These are phyloP conservation scores for Cyclotella atomus DNA, from an alignment of 108 stramenopile species.

Conservation along the genomic window DNA sequence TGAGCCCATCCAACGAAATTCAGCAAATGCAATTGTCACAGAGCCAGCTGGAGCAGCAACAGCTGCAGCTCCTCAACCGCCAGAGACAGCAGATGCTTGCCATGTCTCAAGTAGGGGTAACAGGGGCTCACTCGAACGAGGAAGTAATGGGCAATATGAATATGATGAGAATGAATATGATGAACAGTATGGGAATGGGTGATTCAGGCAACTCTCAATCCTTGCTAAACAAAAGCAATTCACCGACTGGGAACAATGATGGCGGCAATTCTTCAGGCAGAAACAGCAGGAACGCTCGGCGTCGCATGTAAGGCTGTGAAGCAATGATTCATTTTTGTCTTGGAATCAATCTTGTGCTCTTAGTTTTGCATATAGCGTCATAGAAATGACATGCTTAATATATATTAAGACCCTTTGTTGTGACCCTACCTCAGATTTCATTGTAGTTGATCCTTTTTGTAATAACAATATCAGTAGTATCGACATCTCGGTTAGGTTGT, in stretches of 20 bases:
- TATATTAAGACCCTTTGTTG: too few species aligned
- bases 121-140: neutral
- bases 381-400: too few species aligned
- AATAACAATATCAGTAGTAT: too few species aligned
- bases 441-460: too few species aligned
- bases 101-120: neutral
- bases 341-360: too few species aligned
- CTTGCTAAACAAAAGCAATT: neutral
- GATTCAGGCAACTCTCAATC: neutral
- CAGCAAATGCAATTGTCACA: too few species aligned
- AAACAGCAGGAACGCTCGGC: neutral
- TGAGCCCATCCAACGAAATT: too few species aligned
- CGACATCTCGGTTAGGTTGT: too few species aligned
- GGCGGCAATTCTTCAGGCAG: neutral
- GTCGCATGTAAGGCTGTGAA: neutral
- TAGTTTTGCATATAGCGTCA: too few species aligned
- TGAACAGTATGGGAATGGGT: neutral
- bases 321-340: too few species aligned
- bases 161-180: slow-evolving; percentile 3
- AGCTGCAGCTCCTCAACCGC: neutral
- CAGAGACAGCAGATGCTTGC: slow-evolving; percentile 13
- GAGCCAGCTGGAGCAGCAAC: too few species aligned
- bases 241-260: neutral
- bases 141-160: neutral
- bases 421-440: too few species aligned